phyloP scores from a whole-genome alignment of 257 asterid species.

The Nicotiana noctiflora region DNA sequence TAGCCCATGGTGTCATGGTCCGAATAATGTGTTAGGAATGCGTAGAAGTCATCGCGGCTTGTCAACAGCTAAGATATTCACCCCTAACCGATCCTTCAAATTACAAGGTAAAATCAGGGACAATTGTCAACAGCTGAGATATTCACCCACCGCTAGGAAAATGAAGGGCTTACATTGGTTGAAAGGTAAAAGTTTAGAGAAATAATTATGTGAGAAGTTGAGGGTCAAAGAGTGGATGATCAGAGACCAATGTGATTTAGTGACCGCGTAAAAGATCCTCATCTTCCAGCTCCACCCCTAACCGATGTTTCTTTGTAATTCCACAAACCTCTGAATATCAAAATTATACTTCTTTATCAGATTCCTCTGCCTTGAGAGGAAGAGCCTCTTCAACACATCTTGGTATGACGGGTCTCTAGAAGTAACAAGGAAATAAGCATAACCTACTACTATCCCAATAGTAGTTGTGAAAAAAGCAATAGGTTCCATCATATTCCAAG shows the following conservation, averaged over 20 bases:
- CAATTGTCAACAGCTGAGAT: not conserved
- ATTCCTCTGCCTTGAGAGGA: constrained; percentile 81
- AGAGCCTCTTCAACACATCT: constrained; percentile 71
- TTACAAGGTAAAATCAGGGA: constrained; percentile 2
- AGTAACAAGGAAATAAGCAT: constrained; percentile 77
- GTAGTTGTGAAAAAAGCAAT: constrained; percentile 76
- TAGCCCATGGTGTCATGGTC: no score
- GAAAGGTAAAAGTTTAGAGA: not conserved
- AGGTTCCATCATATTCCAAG: constrained; percentile 98
- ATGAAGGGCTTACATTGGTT: not conserved
- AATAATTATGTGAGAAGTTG: not conserved
- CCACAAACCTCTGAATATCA: constrained; percentile 62
- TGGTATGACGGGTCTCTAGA: constrained; percentile 85
- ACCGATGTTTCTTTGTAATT: constrained; percentile 59
- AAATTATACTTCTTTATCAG: constrained; percentile 59
- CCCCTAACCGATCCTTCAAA: constrained; percentile 7
- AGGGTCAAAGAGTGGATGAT: not conserved
- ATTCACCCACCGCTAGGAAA: constrained; percentile 1
- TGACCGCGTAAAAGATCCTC: constrained; percentile 48
- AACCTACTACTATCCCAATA: constrained; percentile 68
- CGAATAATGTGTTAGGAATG: no score
- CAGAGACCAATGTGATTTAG: constrained; percentile 1
- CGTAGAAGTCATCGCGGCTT: no score
- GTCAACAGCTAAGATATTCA: no score
- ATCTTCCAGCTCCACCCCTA: constrained; percentile 41